phyloP scores from a whole-genome alignment of 805 yeast species.

The Zygotorulaspora chibaensis region DNA sequence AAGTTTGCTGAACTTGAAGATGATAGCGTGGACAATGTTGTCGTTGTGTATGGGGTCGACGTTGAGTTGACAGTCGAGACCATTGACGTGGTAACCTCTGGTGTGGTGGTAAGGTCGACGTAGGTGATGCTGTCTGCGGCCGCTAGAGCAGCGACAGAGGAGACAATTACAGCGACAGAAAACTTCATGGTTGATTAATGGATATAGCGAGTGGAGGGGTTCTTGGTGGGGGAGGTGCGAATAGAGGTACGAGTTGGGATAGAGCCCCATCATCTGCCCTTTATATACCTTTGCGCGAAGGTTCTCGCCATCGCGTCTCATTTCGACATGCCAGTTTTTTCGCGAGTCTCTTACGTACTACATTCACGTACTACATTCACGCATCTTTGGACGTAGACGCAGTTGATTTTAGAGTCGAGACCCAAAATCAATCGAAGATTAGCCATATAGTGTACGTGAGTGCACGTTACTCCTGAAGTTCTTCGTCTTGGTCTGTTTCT shows the following conservation, averaged over 20 bases:
- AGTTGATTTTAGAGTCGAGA: neutral
- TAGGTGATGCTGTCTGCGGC: conserved; percentile 35
- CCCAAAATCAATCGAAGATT: too few relatives aligned
- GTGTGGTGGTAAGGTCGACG: conserved; percentile 49
- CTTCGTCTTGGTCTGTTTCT: neutral
- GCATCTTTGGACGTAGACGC: neutral
- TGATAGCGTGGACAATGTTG: conserved; percentile 20
- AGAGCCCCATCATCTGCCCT: neutral
- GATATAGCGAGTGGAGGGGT: neutral
- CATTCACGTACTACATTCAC: neutral
- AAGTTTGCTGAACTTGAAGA: conserved; percentile 5
- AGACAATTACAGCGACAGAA: conserved; percentile 16
- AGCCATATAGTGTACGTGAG: too few relatives aligned
- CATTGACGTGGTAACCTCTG: conserved; percentile 44
- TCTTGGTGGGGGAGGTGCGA: neutral
- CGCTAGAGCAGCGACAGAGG: conserved; percentile 10
- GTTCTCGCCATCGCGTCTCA: neutral
- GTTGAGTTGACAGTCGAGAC: conserved; percentile 41
- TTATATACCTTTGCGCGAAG: conserved; percentile 2
- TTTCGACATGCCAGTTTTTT: conserved; percentile 1
- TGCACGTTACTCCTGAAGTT: neutral
- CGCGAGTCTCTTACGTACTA: neutral
- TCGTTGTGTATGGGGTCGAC: conserved; percentile 38
- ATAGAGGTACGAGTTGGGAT: neutral
- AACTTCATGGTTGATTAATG: conserved; percentile 10